Conservation (phyloP, 306 rosid genomes). For the Cicer pinnatifidum region DNA sequence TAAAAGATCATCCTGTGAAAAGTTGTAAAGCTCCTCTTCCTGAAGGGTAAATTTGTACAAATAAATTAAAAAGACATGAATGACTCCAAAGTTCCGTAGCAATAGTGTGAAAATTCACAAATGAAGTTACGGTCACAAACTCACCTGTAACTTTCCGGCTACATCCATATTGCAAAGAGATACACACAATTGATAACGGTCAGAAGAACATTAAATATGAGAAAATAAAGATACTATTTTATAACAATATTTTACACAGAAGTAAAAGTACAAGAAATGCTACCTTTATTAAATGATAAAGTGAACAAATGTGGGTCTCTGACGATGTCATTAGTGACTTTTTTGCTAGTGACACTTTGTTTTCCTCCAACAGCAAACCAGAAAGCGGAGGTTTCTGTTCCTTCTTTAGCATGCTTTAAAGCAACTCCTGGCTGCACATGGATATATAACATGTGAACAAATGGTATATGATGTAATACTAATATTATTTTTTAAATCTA, state of each 20-base stretch:
- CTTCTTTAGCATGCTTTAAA: conserved; percentile 91
- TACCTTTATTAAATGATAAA: conserved; percentile 81
- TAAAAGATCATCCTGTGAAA: conserved; percentile 91
- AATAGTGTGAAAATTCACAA: conserved; percentile 33
- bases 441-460: conserved; percentile 43
- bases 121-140: conserved; percentile 51
- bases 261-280: conserved; percentile 21
- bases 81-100: conserved; percentile 37
- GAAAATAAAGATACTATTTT: conserved; percentile 25
- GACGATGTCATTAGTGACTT: conserved; percentile 61
- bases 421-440: conserved; percentile 85
- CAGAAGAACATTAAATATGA: conserved; percentile 55
- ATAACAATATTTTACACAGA: conserved; percentile 4
- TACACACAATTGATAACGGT: conserved; percentile 47
- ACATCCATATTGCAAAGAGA: conserved; percentile 52
- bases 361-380: conserved; percentile 97
- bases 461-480: conserved; percentile 23
- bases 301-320: conserved; percentile 92
- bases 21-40: conserved; percentile 91
- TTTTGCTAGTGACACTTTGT: conserved; percentile 79
- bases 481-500: not conserved
- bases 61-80: conserved; percentile 42
- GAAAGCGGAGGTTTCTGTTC: conserved; percentile 96
- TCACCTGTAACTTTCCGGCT: conserved; percentile 95
- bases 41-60: conserved; percentile 48